Evolutionary conservation across 2,329 filamentous ascomycete species (phyloP), one percentile per base, ranked within the genome.

Genomic region (Cladosporium colombiae): DNA sequence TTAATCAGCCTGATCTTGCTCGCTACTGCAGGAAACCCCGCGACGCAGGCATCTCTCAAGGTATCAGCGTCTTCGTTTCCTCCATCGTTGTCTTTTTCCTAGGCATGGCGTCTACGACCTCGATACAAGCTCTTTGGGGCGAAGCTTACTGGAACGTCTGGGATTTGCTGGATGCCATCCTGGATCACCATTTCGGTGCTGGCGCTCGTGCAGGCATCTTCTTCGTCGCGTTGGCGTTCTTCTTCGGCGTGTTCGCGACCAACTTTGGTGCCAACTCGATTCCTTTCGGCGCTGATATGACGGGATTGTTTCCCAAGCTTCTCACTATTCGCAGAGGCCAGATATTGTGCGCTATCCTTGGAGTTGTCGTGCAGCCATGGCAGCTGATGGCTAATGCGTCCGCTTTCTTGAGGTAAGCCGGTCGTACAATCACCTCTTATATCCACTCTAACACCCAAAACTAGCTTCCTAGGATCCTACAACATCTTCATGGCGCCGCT

Each of bases 341-440:
- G 14, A 96, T 96, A 75, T 85, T 97, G 69, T 96, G 92, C 74
- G 93, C 93, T 0, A 77, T 84, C 1, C 82, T 96, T 63, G 92
- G 92, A 64, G 82, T 97, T 13, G 90, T 88, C 68, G 96, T 97
- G 86, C 95, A 91, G 76, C 93, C 93, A 0, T 95, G 89, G 86
- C 91, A 91, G 67, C 85, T 97, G 0, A 74, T 82, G 59, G 74
- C 75, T 23, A 78, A 74, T 1, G 80, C 80, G 2, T 68, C 72
- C 6, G 74, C 74, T 10, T 81, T 82, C 67, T n/a, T 63, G 18
- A 63, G 61, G 61, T 63, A 46, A 29, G 49, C 79, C 29, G 73
- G 10, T 21, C 25, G 18, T 7, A 10, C 3, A 1, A 13, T 18
- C 29, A 21, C 55, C 2, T 40, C n/a, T 37, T 11, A 14, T 14